Base-by-base conservation (phyloP, 139 green algal species). In the Coelastrella sp. region DNA sequence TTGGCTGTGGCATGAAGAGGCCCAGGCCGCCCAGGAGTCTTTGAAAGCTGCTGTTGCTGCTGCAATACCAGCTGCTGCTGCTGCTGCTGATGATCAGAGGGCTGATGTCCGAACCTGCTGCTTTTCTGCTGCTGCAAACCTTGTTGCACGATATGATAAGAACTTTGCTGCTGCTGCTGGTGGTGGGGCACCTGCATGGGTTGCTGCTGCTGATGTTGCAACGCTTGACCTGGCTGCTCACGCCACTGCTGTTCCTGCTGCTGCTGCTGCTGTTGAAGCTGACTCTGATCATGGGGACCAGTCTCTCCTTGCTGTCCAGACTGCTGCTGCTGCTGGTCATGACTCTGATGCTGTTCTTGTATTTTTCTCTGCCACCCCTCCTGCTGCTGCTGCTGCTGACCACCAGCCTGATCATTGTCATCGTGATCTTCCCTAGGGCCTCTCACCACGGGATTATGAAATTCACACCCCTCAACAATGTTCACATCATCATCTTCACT, bases 21-120 rank as follows among this genome's bases (percentile, higher is more conserved):
- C 32, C 32, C 32, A 47, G 32, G 32, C 32, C 32, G 32, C 32
- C 77, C 58, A 20, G 16, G 60, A 58, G 58, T 58, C 56, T 4
- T 16, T 47, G 74, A n/a, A 57, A 76, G 61, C 23, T 87, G 82
- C 82, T 78, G 82, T n/a, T 78, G 82, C 82, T 78, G 82, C 23
- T n/a, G 19, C 32, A 47, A 47, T 47, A 47, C 32, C 32, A 47
- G 32, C 32, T 60, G 19, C 77, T 83, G 77, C 77, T 83, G 77
- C 77, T 83, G 77, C 80, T 87, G 81, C 54, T 74, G 47, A 7
- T 87, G 81, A 13, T 87, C 22, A 7, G 16, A 47, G 71, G n/a
- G 7, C 19, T 77, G 17, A 47, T 47, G 32, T 47, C 32, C 32
- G 32, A 47, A 47, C 32, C 32, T 47, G 32, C 32, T 47, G 32